These are phyloP conservation scores for Zygosaccharomyces lentus DNA, from an alignment of 805 yeast genomes.

Conservation along the genomic window DNA sequence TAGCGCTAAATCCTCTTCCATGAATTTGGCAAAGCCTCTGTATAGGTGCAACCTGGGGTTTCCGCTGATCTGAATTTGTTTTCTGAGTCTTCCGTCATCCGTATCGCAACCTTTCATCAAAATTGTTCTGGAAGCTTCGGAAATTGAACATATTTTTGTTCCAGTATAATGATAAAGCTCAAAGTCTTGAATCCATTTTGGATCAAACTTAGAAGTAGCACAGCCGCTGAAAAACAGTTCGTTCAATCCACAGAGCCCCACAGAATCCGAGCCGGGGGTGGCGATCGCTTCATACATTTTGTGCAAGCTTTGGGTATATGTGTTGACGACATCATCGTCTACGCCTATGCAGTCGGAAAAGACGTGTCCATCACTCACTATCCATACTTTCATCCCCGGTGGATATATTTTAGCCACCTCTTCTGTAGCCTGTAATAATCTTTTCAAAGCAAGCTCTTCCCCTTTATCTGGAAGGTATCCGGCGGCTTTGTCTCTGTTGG, in stretches of 20 bases:
- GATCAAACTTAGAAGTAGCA: slow-evolving; percentile 25
- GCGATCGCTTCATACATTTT: slow-evolving; percentile 39
- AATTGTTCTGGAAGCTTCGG: slow-evolving; percentile 40
- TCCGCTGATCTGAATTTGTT: slow-evolving; percentile 52
- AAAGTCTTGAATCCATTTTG: slow-evolving; percentile 31
- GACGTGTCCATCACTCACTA: slow-evolving; percentile 63
- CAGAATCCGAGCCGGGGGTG: slow-evolving; percentile 32
- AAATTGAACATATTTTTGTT: slow-evolving; percentile 35
- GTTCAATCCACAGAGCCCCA: slow-evolving; percentile 42
- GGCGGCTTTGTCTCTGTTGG: slow-evolving; percentile 50
- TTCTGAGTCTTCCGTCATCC: slow-evolving; percentile 59
- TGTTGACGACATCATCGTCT: slow-evolving; percentile 50
- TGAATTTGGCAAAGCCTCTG: slow-evolving; percentile 56
- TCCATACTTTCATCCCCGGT: slow-evolving; percentile 53
- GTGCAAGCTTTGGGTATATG: slow-evolving; percentile 43
- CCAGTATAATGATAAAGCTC: slow-evolving; percentile 38
- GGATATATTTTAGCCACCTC: slow-evolving; percentile 41
- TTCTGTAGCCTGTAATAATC: slow-evolving; percentile 35
- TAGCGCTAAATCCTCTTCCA: slow-evolving; percentile 52
- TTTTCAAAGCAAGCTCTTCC: slow-evolving; percentile 41
- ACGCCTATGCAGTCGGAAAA: slow-evolving; percentile 63
- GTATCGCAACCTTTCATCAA: slow-evolving; percentile 45
- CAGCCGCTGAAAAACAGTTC: slow-evolving; percentile 38
- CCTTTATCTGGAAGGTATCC: slow-evolving; percentile 53
- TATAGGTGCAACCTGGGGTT: slow-evolving; percentile 52